These are phyloP conservation scores for Pelargonium myrrhifolium DNA, from an alignment of 441 rosid genomes.

Conservation along the genomic window DNA sequence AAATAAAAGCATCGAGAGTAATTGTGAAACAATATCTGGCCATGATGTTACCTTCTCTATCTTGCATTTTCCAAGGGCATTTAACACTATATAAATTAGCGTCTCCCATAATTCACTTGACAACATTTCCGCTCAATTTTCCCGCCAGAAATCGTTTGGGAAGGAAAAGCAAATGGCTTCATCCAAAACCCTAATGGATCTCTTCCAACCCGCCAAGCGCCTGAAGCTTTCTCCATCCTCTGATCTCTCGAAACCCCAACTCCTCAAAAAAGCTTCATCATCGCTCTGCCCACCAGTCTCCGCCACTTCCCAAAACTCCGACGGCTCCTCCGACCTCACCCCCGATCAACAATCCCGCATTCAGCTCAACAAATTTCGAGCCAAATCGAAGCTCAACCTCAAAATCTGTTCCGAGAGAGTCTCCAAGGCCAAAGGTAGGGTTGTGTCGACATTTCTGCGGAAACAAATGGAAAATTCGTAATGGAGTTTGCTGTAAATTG, in stretches of 20 bases:
- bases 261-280: slow-evolving; percentile 15
- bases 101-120: too few relatives aligned
- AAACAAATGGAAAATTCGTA: not conserved
- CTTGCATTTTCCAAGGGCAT: too few relatives aligned
- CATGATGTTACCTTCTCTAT: too few relatives aligned
- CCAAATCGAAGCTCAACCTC: slow-evolving; percentile 65
- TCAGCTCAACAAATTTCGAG: slow-evolving; percentile 52
- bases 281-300: slow-evolving; percentile 9
- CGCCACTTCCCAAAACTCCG: slow-evolving; percentile 1
- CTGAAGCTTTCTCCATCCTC: slow-evolving; percentile 33
- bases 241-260: slow-evolving; percentile 4
- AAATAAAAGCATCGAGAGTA: too few relatives aligned
- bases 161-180: slow-evolving; percentile 29
- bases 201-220: slow-evolving; percentile 73
- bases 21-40: too few relatives aligned
- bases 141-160: slow-evolving; percentile 1
- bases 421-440: slow-evolving; percentile 45
- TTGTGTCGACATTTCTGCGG: not conserved
- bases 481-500: not conserved
- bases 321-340: slow-evolving; percentile 33
- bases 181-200: slow-evolving; percentile 53
- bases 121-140: not conserved
- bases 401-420: slow-evolving; percentile 54
- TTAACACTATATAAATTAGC: too few relatives aligned
- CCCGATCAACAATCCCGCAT: slow-evolving; percentile 45